phyloP scores from a whole-genome alignment of 2,329 filamentous ascomycete species.

The Aspergillus ibericus region DNA sequence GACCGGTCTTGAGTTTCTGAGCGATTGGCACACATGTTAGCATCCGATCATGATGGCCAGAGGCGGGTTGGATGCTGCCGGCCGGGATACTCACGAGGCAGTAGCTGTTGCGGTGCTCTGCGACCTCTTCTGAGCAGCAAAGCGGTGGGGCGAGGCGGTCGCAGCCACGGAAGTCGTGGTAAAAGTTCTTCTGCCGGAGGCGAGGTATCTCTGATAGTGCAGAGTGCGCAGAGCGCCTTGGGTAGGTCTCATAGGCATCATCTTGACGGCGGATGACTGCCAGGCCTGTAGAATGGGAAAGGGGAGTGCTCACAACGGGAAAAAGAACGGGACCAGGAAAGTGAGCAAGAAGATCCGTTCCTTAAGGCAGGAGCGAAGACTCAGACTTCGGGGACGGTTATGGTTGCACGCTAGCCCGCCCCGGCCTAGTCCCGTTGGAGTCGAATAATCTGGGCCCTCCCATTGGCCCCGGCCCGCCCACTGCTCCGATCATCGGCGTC shows the following conservation, averaged over 20 bases:
- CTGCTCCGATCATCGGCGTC: conserved; percentile 34
- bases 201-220: conserved; percentile 43
- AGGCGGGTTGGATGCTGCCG: background rate
- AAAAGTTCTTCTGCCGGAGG: conserved; percentile 42
- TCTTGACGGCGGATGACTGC: conserved; percentile 38
- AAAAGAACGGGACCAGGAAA: conserved; percentile 19
- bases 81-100: conserved; percentile 53
- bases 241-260: conserved; percentile 54
- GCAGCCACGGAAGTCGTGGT: conserved; percentile 47
- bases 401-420: conserved; percentile 7
- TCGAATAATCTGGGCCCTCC: conserved; percentile 26
- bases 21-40: conserved; percentile 17
- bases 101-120: conserved; percentile 53
- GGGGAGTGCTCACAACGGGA: conserved; percentile 8
- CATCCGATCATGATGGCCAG: background rate
- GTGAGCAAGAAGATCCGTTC: conserved; percentile 23
- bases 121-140: conserved; percentile 43
- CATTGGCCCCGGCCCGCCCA: conserved; percentile 25
- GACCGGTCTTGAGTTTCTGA: conserved; percentile 57
- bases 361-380: conserved; percentile 26
- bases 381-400: conserved; percentile 14
- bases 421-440: conserved; percentile 17
- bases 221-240: conserved; percentile 51
- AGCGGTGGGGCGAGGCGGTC: conserved; percentile 49
- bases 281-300: conserved; percentile 30